A percentile compares a stretch with the other conserved stretches of the same genome.
Conservation (phyloP, 495 filamentous ascomycete species). For the Cenococcum geophilum region DNA sequence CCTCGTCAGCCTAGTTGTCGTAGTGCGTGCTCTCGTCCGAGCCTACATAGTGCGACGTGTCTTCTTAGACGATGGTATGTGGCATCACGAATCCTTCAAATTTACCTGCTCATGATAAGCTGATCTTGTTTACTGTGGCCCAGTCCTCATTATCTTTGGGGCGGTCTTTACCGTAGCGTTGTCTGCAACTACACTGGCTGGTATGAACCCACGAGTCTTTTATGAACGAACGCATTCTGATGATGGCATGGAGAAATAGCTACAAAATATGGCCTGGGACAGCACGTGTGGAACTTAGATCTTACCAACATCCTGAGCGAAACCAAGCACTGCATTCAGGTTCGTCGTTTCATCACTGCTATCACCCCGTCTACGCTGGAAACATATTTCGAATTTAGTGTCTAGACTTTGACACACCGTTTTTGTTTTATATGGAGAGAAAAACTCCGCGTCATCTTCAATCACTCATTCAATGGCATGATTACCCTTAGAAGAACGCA, state of each 20-base stretch:
- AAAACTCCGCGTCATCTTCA: too few relatives aligned
- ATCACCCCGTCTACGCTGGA: too few relatives aligned
- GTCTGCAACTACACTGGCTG: conserved; percentile 16
- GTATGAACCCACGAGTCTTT: conserved; percentile 5
- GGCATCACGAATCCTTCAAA: too few relatives aligned
- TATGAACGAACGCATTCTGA: conserved; percentile 1
- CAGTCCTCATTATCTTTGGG: conserved; percentile 26
- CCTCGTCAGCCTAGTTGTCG: neutral
- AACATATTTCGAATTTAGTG: too few relatives aligned
- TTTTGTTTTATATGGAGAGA: too few relatives aligned
- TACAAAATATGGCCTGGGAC: conserved; percentile 20
- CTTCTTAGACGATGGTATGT: too few relatives aligned
- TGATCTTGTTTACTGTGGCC: neutral
- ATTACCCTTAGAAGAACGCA: neutral
- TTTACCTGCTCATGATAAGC: too few relatives aligned
- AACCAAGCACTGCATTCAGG: conserved; percentile 21
- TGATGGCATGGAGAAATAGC: neutral
- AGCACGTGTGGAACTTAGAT: conserved; percentile 20
- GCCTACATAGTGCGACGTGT: too few relatives aligned
- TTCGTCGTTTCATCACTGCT: neutral
- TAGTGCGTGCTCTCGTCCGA: too few relatives aligned
- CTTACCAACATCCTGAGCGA: conserved; percentile 6
- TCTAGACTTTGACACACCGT: too few relatives aligned
- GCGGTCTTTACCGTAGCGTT: conserved; percentile 20
- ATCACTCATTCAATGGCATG: too few relatives aligned